phyloP scores from a whole-genome alignment of 495 filamentous ascomycete species.

The Pyrenopolyporus hunteri region DNA sequence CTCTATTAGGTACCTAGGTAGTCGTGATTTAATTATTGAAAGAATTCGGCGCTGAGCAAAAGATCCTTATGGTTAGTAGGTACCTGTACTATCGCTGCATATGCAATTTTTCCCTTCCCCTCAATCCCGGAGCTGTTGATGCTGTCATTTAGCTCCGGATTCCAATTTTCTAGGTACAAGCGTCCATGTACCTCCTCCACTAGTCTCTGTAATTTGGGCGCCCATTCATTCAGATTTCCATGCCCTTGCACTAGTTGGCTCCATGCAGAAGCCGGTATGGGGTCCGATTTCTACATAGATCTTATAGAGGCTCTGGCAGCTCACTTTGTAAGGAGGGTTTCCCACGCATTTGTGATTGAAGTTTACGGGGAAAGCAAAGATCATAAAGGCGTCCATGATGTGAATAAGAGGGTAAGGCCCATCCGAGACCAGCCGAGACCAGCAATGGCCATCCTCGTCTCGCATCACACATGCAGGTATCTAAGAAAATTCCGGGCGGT shows the following conservation, averaged over 20 bases:
- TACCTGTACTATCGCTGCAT: too few relatives aligned
- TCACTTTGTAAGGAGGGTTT: too few relatives aligned
- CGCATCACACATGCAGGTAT: conserved; percentile 29
- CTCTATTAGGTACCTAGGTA: not conserved
- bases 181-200: too few relatives aligned
- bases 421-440: conserved; percentile 10
- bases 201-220: conserved; percentile 16
- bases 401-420: not conserved
- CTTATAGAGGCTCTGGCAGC: too few relatives aligned
- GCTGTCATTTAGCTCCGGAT: too few relatives aligned
- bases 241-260: conserved; percentile 5
- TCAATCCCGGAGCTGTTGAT: too few relatives aligned
- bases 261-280: conserved; percentile 25
- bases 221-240: not conserved
- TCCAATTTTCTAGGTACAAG: too few relatives aligned
- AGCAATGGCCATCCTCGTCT: conserved; percentile 24
- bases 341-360: conserved; percentile 3
- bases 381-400: conserved; percentile 5
- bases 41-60: too few relatives aligned
- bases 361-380: conserved; percentile 9
- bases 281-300: conserved; percentile 35
- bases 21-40: too few relatives aligned
- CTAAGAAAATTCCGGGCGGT: conserved; percentile 40
- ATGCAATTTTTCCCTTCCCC: too few relatives aligned
- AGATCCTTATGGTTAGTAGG: too few relatives aligned